Evolutionary conservation across 1,284 basidiomycete genomes (phyloP).

Genomic region (Prillingera fragicola): DNA sequence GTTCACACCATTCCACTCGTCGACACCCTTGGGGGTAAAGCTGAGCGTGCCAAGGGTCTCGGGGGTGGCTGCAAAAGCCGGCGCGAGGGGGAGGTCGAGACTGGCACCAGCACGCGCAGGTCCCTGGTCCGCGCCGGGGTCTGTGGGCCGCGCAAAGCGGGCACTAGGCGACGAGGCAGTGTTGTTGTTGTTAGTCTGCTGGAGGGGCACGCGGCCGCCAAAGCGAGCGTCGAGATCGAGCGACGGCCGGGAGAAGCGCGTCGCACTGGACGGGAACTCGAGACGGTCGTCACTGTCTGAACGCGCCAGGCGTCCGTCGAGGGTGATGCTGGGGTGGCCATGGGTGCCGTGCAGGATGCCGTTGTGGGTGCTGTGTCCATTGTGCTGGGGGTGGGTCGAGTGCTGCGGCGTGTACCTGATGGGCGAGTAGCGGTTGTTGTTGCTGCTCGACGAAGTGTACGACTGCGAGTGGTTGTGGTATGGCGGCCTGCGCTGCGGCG

Average conservation of each 20-base stretch:
- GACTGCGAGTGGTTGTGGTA: no score
- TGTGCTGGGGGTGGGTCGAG: no score
- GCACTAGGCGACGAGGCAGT: neutral
- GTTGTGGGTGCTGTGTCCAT: no score
- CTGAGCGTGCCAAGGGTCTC: conserved; percentile 15
- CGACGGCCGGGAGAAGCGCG: conserved; percentile 1
- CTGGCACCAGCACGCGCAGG: conserved; percentile 10
- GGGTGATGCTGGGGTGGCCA: neutral
- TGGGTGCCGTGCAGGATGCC: no score
- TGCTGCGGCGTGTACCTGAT: no score
- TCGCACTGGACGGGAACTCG: no score
- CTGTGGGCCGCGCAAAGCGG: neutral
- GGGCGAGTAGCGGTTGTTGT: no score
- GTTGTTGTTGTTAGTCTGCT: conserved; percentile 1
- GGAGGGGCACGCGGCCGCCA: neutral
- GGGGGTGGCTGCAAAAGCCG: conserved; percentile 16
- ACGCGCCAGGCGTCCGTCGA: neutral
- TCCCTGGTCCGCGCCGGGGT: neutral
- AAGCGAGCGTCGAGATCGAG: conserved; percentile 3
- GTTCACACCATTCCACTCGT: conserved; percentile 4
- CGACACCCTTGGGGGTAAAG: neutral
- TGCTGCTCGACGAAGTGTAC: no score
- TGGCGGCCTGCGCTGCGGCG: neutral
- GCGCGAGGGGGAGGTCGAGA: conserved; percentile 16
- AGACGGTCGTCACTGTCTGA: no score